Base-by-base conservation (phyloP, 257 asterid genomes). In the Forsythia suspensa region DNA sequence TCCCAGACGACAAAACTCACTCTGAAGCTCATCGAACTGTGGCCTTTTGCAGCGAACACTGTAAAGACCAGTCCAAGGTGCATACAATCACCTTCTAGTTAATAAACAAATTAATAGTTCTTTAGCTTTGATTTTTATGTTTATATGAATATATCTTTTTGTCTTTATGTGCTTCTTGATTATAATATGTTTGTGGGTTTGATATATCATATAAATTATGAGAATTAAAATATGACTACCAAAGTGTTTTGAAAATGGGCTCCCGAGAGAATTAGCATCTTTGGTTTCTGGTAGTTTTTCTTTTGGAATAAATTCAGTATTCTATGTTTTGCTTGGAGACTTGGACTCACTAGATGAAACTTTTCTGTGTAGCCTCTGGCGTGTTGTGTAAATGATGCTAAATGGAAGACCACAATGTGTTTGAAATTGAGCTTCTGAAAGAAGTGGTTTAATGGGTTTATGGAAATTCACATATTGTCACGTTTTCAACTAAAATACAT, bases 21-120 rank as follows among this genome's bases (percentile, higher is more conserved):
- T 70, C 86, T 2, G 74, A 37, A 69, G n/a, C 73, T 71, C 12
- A 75, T 43, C 77, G 74, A 57, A 69, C 68, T 68, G 77, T 75
- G 72, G 34, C 81, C 21, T 94, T 87, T 84, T 94, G 98, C 86
- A 82, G 90, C 74, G 52, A 84, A 18, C 82, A 79, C n/a, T 94
- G 98, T 74, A 74, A 85, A 83, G 65, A 73, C 20, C 85, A 85
- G 44, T 78, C 96, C 1, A 73, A 84, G 92, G 97, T 92, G 59
- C 42, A n/a, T 24, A 8, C 77, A 18, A 9, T 2, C 42, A 0
- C 48, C 21, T 55, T 5, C 37, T 36, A 5, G 21, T 65, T 12
- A 12, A 40, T 46, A 4, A 63, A 37, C 69, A 6, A 61, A 24
- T 24, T 63, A 29, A 63, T 63, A 24, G 40, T 63, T 63, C 70